Conservation (phyloP, 495 filamentous ascomycete genomes). For the Penicillium lagena region DNA sequence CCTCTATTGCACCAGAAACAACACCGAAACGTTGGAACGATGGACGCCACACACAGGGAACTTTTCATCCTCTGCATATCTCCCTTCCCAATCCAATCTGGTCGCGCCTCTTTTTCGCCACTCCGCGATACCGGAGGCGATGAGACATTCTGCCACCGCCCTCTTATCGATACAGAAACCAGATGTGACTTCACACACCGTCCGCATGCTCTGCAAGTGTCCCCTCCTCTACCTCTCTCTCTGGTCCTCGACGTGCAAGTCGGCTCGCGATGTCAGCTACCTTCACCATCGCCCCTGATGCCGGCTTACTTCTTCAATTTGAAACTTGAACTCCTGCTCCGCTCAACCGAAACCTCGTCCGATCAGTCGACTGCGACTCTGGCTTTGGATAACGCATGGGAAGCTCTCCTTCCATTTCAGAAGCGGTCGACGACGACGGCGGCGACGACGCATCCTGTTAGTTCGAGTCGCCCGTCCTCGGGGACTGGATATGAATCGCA, state of each 20-base stretch:
- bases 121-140: no score
- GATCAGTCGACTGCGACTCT: slow-evolving; percentile 13
- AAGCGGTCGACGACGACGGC: slow-evolving; percentile 7
- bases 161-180: no score
- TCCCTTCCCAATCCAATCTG: no score
- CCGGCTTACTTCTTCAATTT: slow-evolving; percentile 91
- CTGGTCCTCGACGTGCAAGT: not conserved
- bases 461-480: not conserved
- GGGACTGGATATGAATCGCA: not conserved
- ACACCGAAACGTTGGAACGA: no score
- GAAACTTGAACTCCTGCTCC: slow-evolving; percentile 66
- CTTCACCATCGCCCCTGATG: slow-evolving; percentile 41
- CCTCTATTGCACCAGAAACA: no score
- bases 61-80: no score
- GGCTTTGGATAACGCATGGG: slow-evolving; percentile 31
- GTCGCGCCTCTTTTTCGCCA: no score
- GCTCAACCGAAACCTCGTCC: slow-evolving; percentile 34
- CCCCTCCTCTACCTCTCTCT: no score
- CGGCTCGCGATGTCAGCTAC: slow-evolving; percentile 16
- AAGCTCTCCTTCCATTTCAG: slow-evolving; percentile 39
- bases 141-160: no score
- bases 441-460: slow-evolving; percentile 6
- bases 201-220: no score
- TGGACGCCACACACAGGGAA: no score
- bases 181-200: no score